Percentiles rank a stretch among this genome's conserved stretches.
phyloP scores from a whole-genome alignment of 352 stramenopile genomes.

The Plasmopara halstedii region DNA sequence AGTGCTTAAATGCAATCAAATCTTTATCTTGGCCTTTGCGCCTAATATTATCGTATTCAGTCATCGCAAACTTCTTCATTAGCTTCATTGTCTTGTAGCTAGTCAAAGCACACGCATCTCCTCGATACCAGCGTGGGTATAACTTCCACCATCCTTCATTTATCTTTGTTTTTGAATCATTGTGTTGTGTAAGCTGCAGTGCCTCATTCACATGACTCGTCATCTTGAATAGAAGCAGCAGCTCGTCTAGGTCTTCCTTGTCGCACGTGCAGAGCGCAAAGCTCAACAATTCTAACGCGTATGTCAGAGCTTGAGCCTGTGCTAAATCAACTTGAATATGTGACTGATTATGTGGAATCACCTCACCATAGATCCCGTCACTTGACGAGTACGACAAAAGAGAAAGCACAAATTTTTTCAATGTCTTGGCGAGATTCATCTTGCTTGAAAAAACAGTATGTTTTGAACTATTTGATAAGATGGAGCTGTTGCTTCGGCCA shows the following conservation, averaged over 20 bases:
- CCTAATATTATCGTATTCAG: constrained; percentile 40
- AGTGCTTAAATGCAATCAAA: constrained; percentile 49
- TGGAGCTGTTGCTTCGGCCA: not conserved
- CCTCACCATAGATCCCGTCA: constrained; percentile 41
- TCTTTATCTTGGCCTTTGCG: constrained; percentile 20
- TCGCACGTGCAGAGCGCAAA: constrained; percentile 64
- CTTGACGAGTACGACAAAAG: constrained; percentile 52
- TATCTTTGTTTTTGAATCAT: not conserved
- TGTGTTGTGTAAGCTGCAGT: constrained; percentile 37
- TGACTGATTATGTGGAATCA: constrained; percentile 3
- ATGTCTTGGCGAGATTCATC: constrained; percentile 6
- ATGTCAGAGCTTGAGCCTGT: constrained; percentile 40
- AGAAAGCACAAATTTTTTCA: constrained; percentile 50
- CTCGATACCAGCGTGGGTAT: constrained; percentile 55
- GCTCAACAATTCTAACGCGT: constrained; percentile 47
- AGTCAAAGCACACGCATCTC: constrained; percentile 40
- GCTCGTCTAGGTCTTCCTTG: constrained; percentile 46
- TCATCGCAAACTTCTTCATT: constrained; percentile 50
- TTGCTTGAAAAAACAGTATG: not conserved
- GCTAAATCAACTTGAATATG: constrained; percentile 25
- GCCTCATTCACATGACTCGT: constrained; percentile 46
- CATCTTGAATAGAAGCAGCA: constrained; percentile 47
- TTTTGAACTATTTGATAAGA: not conserved
- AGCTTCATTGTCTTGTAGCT: constrained; percentile 47
- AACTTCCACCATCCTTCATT: constrained; percentile 17